These are phyloP conservation scores for Fusarium virguliforme DNA, from an alignment of 2,329 filamentous ascomycete species.

Conservation along the genomic window DNA sequence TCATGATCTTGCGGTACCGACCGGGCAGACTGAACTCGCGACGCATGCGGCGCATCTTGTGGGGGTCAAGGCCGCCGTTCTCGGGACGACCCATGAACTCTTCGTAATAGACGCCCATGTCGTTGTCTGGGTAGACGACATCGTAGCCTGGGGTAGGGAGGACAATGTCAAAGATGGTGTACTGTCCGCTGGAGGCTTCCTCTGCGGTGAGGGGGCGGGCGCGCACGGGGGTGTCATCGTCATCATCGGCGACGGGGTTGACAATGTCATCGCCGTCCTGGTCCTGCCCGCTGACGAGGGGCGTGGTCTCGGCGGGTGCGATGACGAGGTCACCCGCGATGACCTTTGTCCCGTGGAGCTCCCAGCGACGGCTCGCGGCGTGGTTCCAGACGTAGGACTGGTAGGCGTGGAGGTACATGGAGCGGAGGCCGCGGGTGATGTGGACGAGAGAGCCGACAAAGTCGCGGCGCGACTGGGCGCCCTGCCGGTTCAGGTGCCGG, in stretches of 20 bases:
- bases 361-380: conserved; percentile 85
- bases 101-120: conserved; percentile 86
- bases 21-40: conserved; percentile 92
- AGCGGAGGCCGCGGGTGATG: conserved; percentile 85
- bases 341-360: conserved; percentile 79
- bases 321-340: conserved; percentile 90
- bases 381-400: conserved; percentile 96
- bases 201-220: conserved; percentile 82
- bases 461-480: conserved; percentile 71
- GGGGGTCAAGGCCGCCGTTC: conserved; percentile 85
- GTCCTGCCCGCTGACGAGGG: conserved; percentile 71
- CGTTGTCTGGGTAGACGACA: conserved; percentile 87
- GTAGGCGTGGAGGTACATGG: conserved; percentile 98
- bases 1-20: conserved; percentile 88
- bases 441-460: conserved; percentile 85
- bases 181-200: conserved; percentile 84
- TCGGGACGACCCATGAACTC: conserved; percentile 86
- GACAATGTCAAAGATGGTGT: conserved; percentile 89
- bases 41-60: conserved; percentile 88
- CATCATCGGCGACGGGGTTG: conserved; percentile 59
- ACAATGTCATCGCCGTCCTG: conserved; percentile 68
- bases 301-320: conserved; percentile 56
- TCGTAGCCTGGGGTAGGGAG: conserved; percentile 94
- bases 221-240: conserved; percentile 64
- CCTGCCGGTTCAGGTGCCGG: conserved; percentile 76